These are phyloP conservation scores for Scopulariopsis brevicaulis DNA, from an alignment of 2,329 filamentous ascomycete species.

Conservation along the genomic window DNA sequence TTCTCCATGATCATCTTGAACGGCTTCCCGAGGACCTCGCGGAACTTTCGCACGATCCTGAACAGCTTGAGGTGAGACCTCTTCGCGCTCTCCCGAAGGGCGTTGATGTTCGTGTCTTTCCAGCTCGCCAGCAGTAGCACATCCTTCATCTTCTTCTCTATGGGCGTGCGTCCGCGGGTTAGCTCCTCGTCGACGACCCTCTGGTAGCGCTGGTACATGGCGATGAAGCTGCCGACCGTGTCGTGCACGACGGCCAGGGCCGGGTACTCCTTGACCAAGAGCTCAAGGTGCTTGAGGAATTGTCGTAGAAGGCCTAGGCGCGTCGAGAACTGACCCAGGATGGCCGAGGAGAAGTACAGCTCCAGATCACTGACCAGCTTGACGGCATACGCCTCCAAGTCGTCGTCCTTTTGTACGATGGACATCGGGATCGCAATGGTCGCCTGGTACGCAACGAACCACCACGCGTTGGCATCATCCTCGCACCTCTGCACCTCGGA, in stretches of 20 bases:
- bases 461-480: constrained; percentile 79
- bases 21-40: constrained; percentile 64
- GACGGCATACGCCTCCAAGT: constrained; percentile 51
- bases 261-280: constrained; percentile 49
- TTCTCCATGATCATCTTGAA: constrained; percentile 53
- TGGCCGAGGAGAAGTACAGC: constrained; percentile 67
- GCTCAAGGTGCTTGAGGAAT: constrained; percentile 51
- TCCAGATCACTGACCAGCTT: constrained; percentile 67
- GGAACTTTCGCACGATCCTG: constrained; percentile 82
- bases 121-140: constrained; percentile 90
- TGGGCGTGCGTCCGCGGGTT: constrained; percentile 50
- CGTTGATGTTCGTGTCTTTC: constrained; percentile 95
- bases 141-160: constrained; percentile 92
- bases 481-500: constrained; percentile 67
- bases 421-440: constrained; percentile 66
- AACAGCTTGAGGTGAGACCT: constrained; percentile 89
- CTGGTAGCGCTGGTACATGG: constrained; percentile 64
- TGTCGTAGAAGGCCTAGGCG: constrained; percentile 61
- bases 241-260: constrained; percentile 45
- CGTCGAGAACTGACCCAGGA: constrained; percentile 67
- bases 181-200: constrained; percentile 53
- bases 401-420: constrained; percentile 41
- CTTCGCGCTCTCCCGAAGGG: constrained; percentile 77
- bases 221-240: constrained; percentile 65
- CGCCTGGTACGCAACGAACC: constrained; percentile 91